phyloP scores from a whole-genome alignment of 164 flowering plant genomes.

The Buxus sempervirens region DNA sequence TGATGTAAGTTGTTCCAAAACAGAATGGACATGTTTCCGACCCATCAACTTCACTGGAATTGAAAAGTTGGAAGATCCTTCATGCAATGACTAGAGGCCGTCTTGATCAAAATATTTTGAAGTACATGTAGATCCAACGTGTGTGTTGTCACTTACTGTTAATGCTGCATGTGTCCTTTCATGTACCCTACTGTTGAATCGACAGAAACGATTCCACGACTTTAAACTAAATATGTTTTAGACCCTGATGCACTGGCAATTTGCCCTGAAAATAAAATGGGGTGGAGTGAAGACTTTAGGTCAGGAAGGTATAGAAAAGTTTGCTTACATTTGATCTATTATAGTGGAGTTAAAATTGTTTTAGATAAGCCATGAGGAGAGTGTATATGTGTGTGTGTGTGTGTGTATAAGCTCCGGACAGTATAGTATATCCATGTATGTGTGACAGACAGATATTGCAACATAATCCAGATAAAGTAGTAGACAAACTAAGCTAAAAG shows the following conservation, averaged over 20 bases:
- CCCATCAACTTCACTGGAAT: not conserved
- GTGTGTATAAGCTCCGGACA: not conserved
- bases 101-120: not conserved
- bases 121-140: not conserved
- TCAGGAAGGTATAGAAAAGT: not conserved
- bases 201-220: not conserved
- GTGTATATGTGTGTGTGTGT: too few relatives aligned
- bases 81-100: not conserved
- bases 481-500: not conserved
- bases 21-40: not conserved
- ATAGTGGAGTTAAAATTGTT: too few relatives aligned
- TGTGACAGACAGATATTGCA: conserved; percentile 4
- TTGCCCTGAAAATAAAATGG: not conserved
- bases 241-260: not conserved
- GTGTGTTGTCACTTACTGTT: not conserved
- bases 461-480: conserved; percentile 20
- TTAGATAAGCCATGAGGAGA: too few relatives aligned
- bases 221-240: not conserved
- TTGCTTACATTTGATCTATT: not conserved
- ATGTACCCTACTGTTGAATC: conserved; percentile 18
- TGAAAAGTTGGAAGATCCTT: not conserved
- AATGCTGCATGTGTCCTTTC: conserved; percentile 18
- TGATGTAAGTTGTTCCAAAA: not conserved
- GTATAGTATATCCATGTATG: not conserved
- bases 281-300: not conserved